Evolutionary conservation across 2,329 filamentous ascomycete species (phyloP).

Genomic region (Leptosphaerulina australis): DNA sequence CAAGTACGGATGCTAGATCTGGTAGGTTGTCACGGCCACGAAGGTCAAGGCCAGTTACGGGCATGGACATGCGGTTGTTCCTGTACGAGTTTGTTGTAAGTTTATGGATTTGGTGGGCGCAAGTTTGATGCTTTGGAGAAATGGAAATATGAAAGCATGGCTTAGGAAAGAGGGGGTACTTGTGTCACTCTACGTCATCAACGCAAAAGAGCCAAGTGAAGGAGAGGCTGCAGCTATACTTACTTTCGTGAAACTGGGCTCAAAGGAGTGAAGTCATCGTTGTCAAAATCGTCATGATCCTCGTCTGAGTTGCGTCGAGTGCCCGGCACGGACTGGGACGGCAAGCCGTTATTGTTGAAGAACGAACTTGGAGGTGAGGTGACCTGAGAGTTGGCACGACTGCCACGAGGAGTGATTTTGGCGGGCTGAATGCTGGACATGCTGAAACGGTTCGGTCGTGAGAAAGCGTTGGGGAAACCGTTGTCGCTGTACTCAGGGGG

Average conservation of each 20-base stretch:
- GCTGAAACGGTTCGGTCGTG: conserved; percentile 85
- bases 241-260: conserved; percentile 47
- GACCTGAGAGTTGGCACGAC: conserved; percentile 77
- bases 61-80: conserved; percentile 92
- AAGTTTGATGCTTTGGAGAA: conserved; percentile 33
- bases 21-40: conserved; percentile 62
- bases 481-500: conserved; percentile 89
- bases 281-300: conserved; percentile 82
- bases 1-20: conserved; percentile 62
- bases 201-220: conserved; percentile 9
- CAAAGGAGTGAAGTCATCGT: conserved; percentile 63
- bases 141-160: conserved; percentile 10
- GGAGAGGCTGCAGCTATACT: conserved; percentile 25
- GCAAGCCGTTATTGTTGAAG: conserved; percentile 65
- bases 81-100: conserved; percentile 53
- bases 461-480: conserved; percentile 79
- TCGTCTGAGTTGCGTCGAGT: conserved; percentile 88
- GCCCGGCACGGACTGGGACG: conserved; percentile 83
- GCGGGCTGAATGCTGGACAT: conserved; percentile 79
- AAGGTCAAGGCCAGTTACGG: conserved; percentile 73
- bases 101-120: conserved; percentile 17
- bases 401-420: conserved; percentile 67
- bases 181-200: conserved; percentile 19
- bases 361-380: conserved; percentile 70
- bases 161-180: conserved; percentile 22